Conservation (phyloP, 805 yeast genomes). For the Yarrowia phangngaensis region DNA sequence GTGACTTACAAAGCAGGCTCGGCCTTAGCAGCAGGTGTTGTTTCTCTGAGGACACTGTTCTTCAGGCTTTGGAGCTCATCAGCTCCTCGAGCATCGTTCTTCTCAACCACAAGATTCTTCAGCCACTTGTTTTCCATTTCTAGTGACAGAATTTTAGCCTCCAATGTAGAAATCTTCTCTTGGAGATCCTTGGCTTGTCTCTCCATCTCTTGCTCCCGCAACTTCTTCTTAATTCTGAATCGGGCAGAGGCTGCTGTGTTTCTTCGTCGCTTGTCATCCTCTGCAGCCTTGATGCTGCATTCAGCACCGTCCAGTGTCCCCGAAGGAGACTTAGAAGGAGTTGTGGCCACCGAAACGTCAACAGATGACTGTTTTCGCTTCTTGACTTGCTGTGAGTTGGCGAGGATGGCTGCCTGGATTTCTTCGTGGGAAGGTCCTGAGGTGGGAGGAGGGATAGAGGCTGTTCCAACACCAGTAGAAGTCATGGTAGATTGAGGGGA, state of each 20-base stretch:
- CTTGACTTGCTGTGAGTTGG: slow-evolving; percentile 26
- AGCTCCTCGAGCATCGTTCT: slow-evolving; percentile 44
- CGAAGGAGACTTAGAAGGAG: slow-evolving; percentile 11
- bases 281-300: slow-evolving; percentile 39
- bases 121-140: slow-evolving; percentile 91
- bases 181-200: slow-evolving; percentile 65
- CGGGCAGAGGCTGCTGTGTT: slow-evolving; percentile 95
- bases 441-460: slow-evolving; percentile 23
- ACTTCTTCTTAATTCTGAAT: slow-evolving; percentile 85
- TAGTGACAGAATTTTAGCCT: slow-evolving; percentile 70
- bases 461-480: slow-evolving; percentile 19
- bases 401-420: slow-evolving; percentile 26
- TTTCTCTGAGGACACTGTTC: slow-evolving; percentile 31
- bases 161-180: slow-evolving; percentile 61
- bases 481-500: slow-evolving; percentile 28
- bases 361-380: slow-evolving; percentile 23
- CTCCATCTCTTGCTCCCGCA: slow-evolving; percentile 90
- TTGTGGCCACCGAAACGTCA: slow-evolving; percentile 7
- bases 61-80: slow-evolving; percentile 34
- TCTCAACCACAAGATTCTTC: slow-evolving; percentile 77
- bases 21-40: slow-evolving; percentile 16
- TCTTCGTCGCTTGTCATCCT: slow-evolving; percentile 72
- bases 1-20: slow-evolving; percentile 7
- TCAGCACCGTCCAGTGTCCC: slow-evolving; percentile 32
- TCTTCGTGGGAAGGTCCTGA: slow-evolving; percentile 26